phyloP scores from a whole-genome alignment of 345 rosid genomes.

The Eucalyptus cloeziana region DNA sequence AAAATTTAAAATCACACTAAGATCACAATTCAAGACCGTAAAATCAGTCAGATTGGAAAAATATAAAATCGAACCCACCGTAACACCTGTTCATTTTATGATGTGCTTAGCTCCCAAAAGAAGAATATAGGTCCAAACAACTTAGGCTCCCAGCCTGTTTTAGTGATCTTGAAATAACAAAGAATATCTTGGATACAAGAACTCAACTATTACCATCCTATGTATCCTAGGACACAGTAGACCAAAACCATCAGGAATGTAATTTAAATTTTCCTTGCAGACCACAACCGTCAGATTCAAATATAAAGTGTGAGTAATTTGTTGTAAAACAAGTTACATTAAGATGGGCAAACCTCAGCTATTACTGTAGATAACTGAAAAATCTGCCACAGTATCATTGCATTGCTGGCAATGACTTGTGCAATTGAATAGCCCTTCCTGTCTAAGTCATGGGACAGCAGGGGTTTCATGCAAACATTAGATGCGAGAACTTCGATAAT shows the following conservation, averaged over 20 bases:
- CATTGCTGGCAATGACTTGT: not conserved
- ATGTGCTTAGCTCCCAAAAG: not conserved
- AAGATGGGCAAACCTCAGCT: not conserved
- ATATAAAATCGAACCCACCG: not conserved
- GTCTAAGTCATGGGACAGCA: not conserved
- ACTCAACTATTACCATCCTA: not conserved
- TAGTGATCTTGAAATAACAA: not conserved
- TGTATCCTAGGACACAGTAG: not conserved
- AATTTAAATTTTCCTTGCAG: not conserved
- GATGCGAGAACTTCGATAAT: not conserved
- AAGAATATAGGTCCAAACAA: not conserved
- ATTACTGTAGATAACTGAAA: not conserved
- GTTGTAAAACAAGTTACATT: not conserved
- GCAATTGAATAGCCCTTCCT: not conserved
- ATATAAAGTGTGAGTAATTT: not conserved
- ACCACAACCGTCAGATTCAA: not conserved
- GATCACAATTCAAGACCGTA: not conserved
- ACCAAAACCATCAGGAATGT: not conserved
- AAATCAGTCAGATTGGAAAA: not conserved
- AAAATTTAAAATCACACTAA: not conserved
- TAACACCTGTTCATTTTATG: not conserved
- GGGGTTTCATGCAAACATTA: not conserved
- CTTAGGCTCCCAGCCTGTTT: not conserved
- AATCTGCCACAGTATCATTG: not conserved
- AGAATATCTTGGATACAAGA: not conserved